Evolutionary conservation across 1,139 yeast genomes (phyloP).

Genomic region (Lodderomyces elongisporus): DNA sequence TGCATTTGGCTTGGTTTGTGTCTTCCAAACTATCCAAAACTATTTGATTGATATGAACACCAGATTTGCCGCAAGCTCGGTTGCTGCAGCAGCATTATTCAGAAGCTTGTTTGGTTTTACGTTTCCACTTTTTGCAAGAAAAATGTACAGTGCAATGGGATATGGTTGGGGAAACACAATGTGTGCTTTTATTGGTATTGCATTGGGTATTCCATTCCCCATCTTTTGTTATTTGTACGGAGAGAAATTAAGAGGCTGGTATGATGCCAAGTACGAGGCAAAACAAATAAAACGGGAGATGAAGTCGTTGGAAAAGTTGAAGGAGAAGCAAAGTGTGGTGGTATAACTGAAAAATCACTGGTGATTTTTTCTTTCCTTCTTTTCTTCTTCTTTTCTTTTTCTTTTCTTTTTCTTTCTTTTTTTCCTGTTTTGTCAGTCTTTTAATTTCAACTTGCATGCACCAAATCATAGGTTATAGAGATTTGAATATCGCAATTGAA

Average conservation of each 20-base stretch:
- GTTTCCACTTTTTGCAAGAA: constrained; percentile 39
- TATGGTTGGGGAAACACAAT: constrained; percentile 47
- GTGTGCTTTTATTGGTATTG: constrained; percentile 37
- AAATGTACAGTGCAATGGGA: constrained; percentile 35
- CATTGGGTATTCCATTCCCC: constrained; percentile 43
- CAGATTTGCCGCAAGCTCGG: constrained; percentile 40
- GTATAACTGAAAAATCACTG: background rate
- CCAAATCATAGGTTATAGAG: too few species aligned
- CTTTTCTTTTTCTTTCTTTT: too few species aligned
- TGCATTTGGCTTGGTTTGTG: constrained; percentile 43
- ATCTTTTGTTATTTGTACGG: constrained; percentile 38
- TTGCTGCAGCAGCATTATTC: constrained; percentile 46
- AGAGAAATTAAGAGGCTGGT: constrained; percentile 33
- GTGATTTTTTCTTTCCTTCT: too few species aligned
- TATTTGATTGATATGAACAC: constrained; percentile 45
- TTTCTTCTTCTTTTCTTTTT: too few species aligned
- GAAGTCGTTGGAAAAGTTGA: constrained; percentile 27
- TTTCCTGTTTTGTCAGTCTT: too few species aligned
- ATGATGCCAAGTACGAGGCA: constrained; percentile 30
- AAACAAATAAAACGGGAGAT: constrained; percentile 31
- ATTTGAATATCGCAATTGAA: too few species aligned
- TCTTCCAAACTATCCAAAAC: constrained; percentile 40
- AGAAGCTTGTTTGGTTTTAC: constrained; percentile 40
- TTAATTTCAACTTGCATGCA: too few species aligned
- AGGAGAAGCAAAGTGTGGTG: constrained; percentile 9